Evolutionary conservation across 345 rosid genomes (phyloP), one percentile per base, ranked within the genome.

Genomic region (Lumnitzera racemosa): DNA sequence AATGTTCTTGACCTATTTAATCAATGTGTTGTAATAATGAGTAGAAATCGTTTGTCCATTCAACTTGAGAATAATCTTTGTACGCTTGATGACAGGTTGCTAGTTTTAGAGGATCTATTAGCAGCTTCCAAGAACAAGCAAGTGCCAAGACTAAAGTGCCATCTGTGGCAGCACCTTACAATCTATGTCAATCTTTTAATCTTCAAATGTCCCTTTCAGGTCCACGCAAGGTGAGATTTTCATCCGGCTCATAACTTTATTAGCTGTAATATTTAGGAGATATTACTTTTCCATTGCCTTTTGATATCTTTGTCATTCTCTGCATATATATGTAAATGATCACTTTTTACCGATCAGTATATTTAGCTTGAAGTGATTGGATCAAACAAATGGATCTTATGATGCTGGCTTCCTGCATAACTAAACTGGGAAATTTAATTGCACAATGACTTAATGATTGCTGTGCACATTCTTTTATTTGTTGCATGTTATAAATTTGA

Each of bases 81-180:
- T 66, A 56, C 68, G 58, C 14, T 66, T n/a, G 41, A 25, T 69
- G 68, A 72, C 90, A 94, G 99, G 92, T 94, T 61, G 89, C 97
- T 72, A 85, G 95, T 73, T 77, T 84, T 58, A 80, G 99, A 29
- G 99, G 96, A 61, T 88, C 99, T 27, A 73, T 86, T 27, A 86
- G 97, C 70, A 72, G 89, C 70, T 94, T 88, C 72, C 99, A 82
- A 70, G 96, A 94, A 66, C 95, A 94, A 80, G 87, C 91, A 65
- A 87, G 88, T 66, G 76, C 85, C 63, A 84, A 84, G 62, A 79
- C 72, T 62, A 84, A 71, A 67, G 76, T 88, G 47, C 50, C 89
- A 46, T 83, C 96, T 24, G 86, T 94, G 16, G 62, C 67, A 2
- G 97, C 75, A 51, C 89, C 96, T 2, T 81, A 52, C 82, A 78